Conservation (phyloP, 208 protist genomes). For the Novymonas esmeraldas region DNA sequence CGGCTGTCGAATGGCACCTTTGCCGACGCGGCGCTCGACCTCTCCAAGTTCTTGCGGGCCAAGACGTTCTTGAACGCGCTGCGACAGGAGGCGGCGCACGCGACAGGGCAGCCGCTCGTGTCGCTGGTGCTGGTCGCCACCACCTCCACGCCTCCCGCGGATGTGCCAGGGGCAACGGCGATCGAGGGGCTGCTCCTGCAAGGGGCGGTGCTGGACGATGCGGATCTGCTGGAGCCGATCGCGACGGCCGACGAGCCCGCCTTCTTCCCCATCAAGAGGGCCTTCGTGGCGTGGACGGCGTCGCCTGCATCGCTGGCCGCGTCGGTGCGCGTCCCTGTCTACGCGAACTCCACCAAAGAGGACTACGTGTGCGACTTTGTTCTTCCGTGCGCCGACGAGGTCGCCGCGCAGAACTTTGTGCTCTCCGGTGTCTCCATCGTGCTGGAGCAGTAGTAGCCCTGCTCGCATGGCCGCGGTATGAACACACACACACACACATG, state of each 20-base stretch:
- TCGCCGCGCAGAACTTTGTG: slow-evolving; percentile 75
- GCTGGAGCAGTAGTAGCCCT: slow-evolving; percentile 61
- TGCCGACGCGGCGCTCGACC: slow-evolving; percentile 70
- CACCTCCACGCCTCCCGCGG: slow-evolving; percentile 46
- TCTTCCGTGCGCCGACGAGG: slow-evolving; percentile 72
- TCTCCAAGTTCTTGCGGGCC: slow-evolving; percentile 91
- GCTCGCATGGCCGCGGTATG: too few relatives aligned
- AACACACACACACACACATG: too few relatives aligned
- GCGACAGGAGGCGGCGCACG: slow-evolving; percentile 94
- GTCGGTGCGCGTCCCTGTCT: slow-evolving; percentile 82
- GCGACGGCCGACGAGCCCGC: slow-evolving; percentile 85
- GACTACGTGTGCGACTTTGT: slow-evolving; percentile 86
- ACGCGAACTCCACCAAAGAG: slow-evolving; percentile 83
- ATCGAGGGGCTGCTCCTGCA: slow-evolving; percentile 85
- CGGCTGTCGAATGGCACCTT: slow-evolving; percentile 58
- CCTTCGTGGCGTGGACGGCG: slow-evolving; percentile 77
- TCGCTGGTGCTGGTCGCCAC: slow-evolving; percentile 68
- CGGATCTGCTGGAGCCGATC: slow-evolving; percentile 69
- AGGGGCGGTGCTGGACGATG: slow-evolving; percentile 80
- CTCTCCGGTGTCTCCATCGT: slow-evolving; percentile 89
- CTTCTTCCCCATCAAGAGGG: slow-evolving; percentile 71
- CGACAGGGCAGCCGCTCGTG: slow-evolving; percentile 77
- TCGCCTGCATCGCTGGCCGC: slow-evolving; percentile 15
- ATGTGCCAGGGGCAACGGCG: slow-evolving; percentile 51
- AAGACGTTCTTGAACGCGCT: slow-evolving; percentile 96